A percentile compares a stretch with the other conserved stretches of the same genome.
Evolutionary conservation across 371 early-diverging fungal genomes (phyloP).

Genomic region (Actinomucor elegans): DNA sequence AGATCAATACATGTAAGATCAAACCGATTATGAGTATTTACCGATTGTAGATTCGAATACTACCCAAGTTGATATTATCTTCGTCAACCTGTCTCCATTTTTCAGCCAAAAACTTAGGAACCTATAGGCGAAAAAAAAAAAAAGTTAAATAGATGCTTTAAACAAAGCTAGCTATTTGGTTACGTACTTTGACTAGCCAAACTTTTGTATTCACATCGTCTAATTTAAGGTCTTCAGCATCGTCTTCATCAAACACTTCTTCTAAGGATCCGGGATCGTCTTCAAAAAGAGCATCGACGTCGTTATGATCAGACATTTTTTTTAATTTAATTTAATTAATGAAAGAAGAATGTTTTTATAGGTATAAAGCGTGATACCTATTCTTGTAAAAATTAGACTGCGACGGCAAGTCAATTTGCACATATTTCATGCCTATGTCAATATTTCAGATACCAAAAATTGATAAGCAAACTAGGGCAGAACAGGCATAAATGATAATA

Average conservation of each 20-base stretch:
- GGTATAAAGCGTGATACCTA: no score
- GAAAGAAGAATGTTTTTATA: no score
- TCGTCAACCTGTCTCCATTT: constrained; percentile 73
- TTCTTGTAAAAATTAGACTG: no score
- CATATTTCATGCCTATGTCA: no score
- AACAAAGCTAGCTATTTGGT: no score
- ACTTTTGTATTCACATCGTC: constrained; percentile 82
- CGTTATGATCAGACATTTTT: constrained; percentile 34
- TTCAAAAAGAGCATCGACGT: constrained; percentile 62
- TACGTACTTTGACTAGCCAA: constrained; percentile 10
- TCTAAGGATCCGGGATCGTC: constrained; percentile 58
- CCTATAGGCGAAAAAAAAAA: constrained; percentile 24
- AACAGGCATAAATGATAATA: no score
- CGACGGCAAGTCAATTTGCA: no score
- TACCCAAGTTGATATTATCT: constrained; percentile 75
- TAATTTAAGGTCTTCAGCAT: constrained; percentile 71
- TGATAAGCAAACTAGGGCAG: no score
- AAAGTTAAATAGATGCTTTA: background rate
- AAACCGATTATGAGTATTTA: constrained; percentile 17
- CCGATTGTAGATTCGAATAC: constrained; percentile 74
- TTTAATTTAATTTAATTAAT: no score
- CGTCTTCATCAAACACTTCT: constrained; percentile 61
- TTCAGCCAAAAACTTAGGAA: constrained; percentile 83
- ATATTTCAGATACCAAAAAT: no score
- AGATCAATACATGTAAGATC: background rate